Percentiles rank a stretch among this genome's conserved stretches.
Conservation (phyloP, 768 basidiomycete species). For the Pleurotus giganteus region DNA sequence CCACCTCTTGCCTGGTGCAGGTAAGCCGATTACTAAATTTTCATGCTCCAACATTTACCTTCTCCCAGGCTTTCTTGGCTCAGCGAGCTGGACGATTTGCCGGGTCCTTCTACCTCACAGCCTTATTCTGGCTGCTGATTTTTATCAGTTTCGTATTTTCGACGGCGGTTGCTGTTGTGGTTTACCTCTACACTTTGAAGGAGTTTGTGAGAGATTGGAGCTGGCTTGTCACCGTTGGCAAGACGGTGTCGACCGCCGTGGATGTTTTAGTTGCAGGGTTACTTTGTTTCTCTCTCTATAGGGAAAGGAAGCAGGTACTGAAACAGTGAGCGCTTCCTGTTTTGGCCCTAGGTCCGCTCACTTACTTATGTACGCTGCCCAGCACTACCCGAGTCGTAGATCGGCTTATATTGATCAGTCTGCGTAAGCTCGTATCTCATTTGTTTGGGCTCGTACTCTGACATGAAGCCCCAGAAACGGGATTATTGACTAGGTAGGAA, state of each 20-base stretch:
- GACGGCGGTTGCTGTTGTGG: conserved; percentile 22
- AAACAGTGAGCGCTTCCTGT: neutral
- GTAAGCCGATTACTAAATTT: neutral
- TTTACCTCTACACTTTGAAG: conserved; percentile 13
- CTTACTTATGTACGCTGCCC: neutral
- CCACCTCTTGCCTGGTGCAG: conserved; percentile 29
- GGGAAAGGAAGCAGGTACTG: conserved; percentile 19
- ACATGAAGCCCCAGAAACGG: conserved; percentile 10
- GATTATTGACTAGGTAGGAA: conserved; percentile 13
- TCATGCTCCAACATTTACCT: neutral
- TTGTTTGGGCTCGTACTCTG: neutral
- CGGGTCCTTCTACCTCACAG: conserved; percentile 23
- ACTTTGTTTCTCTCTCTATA: conserved; percentile 28
- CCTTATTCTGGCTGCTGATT: conserved; percentile 23
- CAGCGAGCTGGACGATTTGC: conserved; percentile 26
- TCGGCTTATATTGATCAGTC: conserved; percentile 11
- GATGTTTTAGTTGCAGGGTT: conserved; percentile 29
- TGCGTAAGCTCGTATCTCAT: conserved; percentile 5
- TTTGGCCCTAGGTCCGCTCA: no score
- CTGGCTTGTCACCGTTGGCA: conserved; percentile 30
- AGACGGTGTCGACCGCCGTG: conserved; percentile 23
- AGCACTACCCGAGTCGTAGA: conserved; percentile 11
- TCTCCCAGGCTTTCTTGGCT: conserved; percentile 23
- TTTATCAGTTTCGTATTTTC: conserved; percentile 25
- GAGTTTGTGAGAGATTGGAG: conserved; percentile 20